Evolutionary conservation across 2,329 filamentous ascomycete species (phyloP), one percentile per base, ranked within the genome.

Genomic region (Penicillium occitanis): DNA sequence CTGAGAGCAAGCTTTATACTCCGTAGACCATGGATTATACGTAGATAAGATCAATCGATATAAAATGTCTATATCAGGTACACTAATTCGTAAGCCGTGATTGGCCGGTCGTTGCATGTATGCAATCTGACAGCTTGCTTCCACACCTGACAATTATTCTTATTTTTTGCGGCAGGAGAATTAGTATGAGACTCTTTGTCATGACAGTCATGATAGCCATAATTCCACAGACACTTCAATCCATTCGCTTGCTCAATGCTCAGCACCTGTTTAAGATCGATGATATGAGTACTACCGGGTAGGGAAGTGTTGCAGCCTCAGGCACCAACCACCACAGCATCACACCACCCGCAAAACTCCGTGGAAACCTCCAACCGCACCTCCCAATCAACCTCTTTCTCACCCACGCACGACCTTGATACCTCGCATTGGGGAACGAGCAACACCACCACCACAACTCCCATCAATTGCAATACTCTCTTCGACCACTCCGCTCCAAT

Each of bases 401-500:
- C 55, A 48, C 44, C 57, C 61, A 64, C 61, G 44, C 61, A 64
- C 61, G 44, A 35, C 58, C 51, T 57, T 30, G 46, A 33, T 53
- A 63, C 51, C 62, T 59, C 62, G 55, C 69, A 55, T 67, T 64
- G 63, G 65, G 61, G 61, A 37, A 63, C 63, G 65, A 63, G 40
- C 42, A 44, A 63, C 64, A 44, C 33, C 33, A 37, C 61, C 55
- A 51, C 67, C 55, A 61, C 62, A 58, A 50, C 53, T 22, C n/a
- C 33, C 61, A 66, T 61, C 59, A 51, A 50, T 61, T 50, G 25
- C 28, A 33, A 40, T 40, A 22, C 35, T 53, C 40, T 22, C 64
- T 48, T 63, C 25, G 55, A 60, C 65, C 61, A 53, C 70, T 59
- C 65, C 73, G 73, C 74, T 77, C 74, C 78, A 80, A 91, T 90